Percentiles rank a stretch among this genome's conserved stretches.
These are phyloP conservation scores for Plasmodium relictum DNA, from an alignment of 169 alveolate species.

Conservation along the genomic window DNA sequence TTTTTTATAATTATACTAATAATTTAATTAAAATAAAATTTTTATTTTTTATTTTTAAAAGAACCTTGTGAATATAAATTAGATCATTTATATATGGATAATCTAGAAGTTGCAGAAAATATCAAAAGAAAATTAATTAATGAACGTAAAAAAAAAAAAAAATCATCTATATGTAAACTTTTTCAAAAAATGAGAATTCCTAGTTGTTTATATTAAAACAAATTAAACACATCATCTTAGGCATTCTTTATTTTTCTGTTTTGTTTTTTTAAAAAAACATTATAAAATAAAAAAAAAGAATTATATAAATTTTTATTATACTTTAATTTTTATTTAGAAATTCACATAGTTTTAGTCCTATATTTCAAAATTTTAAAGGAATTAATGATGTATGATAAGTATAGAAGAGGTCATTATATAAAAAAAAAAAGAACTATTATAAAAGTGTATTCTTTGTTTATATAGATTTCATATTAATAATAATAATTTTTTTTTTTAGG, in stretches of 20 bases:
- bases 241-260: conserved; percentile 1
- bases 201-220: not conserved
- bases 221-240: not conserved
- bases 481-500: conserved; percentile 16
- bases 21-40: not conserved
- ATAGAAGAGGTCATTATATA: conserved; percentile 11
- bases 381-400: not conserved
- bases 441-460: not conserved
- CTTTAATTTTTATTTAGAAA: conserved; percentile 7
- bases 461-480: not conserved
- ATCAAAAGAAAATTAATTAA: conserved; percentile 29
- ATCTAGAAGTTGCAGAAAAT: conserved; percentile 31
- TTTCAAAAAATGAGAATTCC: not conserved
- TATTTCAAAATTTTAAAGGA: conserved; percentile 37
- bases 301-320: too few species aligned
- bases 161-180: not conserved
- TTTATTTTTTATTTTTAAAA: conserved; percentile 12
- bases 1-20: not conserved
- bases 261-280: not conserved
- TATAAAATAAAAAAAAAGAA: too few species aligned
- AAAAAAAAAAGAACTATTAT: not conserved
- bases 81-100: conserved; percentile 5
- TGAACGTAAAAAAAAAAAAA: conserved; percentile 20
- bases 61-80: conserved; percentile 14
- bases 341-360: conserved; percentile 23